Evolutionary conservation across 805 yeast species (phyloP).

Genomic region (Candida easanensis): DNA sequence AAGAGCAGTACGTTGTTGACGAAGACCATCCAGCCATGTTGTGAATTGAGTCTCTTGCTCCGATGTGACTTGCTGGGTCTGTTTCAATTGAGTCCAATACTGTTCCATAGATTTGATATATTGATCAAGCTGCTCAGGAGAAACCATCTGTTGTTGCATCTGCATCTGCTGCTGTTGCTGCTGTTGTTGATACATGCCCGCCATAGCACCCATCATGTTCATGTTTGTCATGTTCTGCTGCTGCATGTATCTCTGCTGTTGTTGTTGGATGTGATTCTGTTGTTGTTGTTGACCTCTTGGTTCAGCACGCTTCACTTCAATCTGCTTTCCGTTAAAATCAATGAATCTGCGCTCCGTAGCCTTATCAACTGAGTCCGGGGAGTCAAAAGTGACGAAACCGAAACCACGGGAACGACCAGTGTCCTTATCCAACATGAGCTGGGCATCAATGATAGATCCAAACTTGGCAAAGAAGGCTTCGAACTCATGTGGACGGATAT

Average conservation of each 20-base stretch:
- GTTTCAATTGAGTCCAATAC: conserved; percentile 44
- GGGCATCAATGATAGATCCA: conserved; percentile 93
- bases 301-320: conserved; percentile 83
- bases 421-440: conserved; percentile 94
- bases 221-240: conserved; percentile 16
- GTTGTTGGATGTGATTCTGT: conserved; percentile 33
- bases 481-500: conserved; percentile 88
- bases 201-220: conserved; percentile 24
- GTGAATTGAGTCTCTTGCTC: conserved; percentile 8
- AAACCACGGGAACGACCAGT: conserved; percentile 96
- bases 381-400: conserved; percentile 94
- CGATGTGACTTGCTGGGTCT: conserved; percentile 12
- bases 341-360: conserved; percentile 81
- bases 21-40: conserved; percentile 7
- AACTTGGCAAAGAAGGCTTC: conserved; percentile 80
- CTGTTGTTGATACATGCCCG: conserved; percentile 15
- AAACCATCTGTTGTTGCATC: conserved; percentile 13
- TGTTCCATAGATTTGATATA: conserved; percentile 63
- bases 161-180: conserved; percentile 8
- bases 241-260: conserved; percentile 26
- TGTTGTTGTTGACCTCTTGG: conserved; percentile 68
- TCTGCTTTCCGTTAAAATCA: conserved; percentile 78
- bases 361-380: conserved; percentile 89
- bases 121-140: conserved; percentile 58
- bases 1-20: conserved; percentile 8